Conservation (phyloP, 345 rosid species). For the Cardamine chenopodiifolia region DNA sequence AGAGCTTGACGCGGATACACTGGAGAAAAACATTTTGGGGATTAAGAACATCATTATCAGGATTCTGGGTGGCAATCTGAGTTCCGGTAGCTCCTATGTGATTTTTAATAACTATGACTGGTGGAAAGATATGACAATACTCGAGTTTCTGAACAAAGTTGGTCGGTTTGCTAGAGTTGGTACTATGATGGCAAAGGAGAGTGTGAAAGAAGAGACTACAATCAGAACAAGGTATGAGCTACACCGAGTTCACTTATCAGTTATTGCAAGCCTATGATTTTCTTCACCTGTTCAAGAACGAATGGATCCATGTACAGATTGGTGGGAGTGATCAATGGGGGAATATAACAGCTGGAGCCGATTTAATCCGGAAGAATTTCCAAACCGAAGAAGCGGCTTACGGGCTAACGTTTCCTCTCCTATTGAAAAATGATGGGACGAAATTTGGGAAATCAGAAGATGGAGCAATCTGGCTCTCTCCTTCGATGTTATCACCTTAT, state of each 20-base stretch:
- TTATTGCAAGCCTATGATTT: slow-evolving; percentile 91
- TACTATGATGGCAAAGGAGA: slow-evolving; percentile 84
- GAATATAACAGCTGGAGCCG: slow-evolving; percentile 91
- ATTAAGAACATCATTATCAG: slow-evolving; percentile 52
- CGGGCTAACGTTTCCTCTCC: slow-evolving; percentile 89
- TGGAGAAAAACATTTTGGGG: slow-evolving; percentile 64
- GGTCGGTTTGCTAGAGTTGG: slow-evolving; percentile 89
- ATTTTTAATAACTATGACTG: slow-evolving; percentile 89
- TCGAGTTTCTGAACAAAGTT: slow-evolving; percentile 78
- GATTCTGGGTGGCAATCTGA: slow-evolving; percentile 46
- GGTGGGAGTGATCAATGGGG: slow-evolving; percentile 99
- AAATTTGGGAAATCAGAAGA: slow-evolving; percentile 98
- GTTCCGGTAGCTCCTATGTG: slow-evolving; percentile 39
- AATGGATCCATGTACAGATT: slow-evolving; percentile 84
- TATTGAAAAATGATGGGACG: slow-evolving; percentile 84
- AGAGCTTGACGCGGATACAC: slow-evolving; percentile 59
- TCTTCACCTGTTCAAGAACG: slow-evolving; percentile 61
- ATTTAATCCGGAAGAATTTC: slow-evolving; percentile 73
- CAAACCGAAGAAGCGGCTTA: slow-evolving; percentile 72
- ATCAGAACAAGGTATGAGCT: slow-evolving; percentile 94
- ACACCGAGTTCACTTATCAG: slow-evolving; percentile 92
- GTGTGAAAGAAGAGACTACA: slow-evolving; percentile 92
- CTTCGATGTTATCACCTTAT: slow-evolving; percentile 76
- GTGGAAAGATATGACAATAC: slow-evolving; percentile 85
- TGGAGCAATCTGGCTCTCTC: slow-evolving; percentile 94